Evolutionary conservation across 2,329 filamentous ascomycete species (phyloP).

Genomic region (Harringtonia aguacate): DNA sequence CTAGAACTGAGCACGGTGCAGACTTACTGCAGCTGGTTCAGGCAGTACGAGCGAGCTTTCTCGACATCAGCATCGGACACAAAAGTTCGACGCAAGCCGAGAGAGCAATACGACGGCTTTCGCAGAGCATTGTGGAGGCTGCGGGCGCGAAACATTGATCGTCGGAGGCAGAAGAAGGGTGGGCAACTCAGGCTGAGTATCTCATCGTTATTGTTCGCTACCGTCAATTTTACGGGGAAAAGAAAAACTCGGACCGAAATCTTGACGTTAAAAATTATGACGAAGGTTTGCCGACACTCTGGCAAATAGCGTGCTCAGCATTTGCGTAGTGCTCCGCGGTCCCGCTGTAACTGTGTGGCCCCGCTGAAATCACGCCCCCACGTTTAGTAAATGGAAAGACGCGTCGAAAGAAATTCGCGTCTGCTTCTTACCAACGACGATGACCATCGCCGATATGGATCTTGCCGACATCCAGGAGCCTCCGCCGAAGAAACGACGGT

Average conservation of each 20-base stretch:
- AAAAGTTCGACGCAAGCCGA: constrained; percentile 25
- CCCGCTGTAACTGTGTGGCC: neutral
- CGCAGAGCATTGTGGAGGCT: constrained; percentile 26
- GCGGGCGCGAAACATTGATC: constrained; percentile 28
- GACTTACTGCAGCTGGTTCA: constrained; percentile 37
- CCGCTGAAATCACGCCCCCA: neutral
- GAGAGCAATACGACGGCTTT: constrained; percentile 14
- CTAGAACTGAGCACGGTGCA: neutral
- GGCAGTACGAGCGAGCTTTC: constrained; percentile 43
- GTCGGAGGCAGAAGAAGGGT: neutral
- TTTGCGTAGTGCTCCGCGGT: neutral
- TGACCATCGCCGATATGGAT: constrained; percentile 22
- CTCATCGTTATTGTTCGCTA: no score
- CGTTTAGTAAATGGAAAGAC: constrained; percentile 12
- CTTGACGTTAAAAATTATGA: neutral
- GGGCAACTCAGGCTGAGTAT: neutral
- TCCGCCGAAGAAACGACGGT: constrained; percentile 24
- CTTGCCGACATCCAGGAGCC: constrained; percentile 22
- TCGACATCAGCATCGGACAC: constrained; percentile 40
- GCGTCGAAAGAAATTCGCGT: constrained; percentile 12
- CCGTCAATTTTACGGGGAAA: no score
- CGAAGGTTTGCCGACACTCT: neutral
- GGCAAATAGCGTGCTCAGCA: neutral
- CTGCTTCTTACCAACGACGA: neutral
- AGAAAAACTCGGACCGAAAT: neutral